Base-by-base conservation (phyloP, 768 basidiomycete species). In the Boletus subcaerulescens region DNA sequence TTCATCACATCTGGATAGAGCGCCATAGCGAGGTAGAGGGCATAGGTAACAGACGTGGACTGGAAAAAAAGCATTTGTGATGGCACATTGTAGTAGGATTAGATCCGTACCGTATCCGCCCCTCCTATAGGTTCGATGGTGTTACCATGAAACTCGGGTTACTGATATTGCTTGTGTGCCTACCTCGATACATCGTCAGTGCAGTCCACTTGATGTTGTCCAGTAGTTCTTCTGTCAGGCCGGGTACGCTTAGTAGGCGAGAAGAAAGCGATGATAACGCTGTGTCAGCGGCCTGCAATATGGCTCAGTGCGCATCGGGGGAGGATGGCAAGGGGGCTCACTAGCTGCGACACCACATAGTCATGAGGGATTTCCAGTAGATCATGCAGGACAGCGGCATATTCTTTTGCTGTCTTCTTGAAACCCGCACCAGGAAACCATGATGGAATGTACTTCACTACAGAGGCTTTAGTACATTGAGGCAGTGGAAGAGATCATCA, bases 41-140 rank as follows among this genome's bases (percentile, higher is more conserved):
- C 52, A 44, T 52, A 60, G 4, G 48, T 32, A 1, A 52, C 26
- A 3, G 65, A 58, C 13, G 38, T 45, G 5, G 60, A 36, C 65
- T 64, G 24, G 13, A 45, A 61, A 15, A n/a, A 26, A 17, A 35
- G 8, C 8, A 38, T 42, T 55, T 5, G 2, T 3, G 17, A 49
- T 29, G 6, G n/a, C 17, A 33, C 14, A 4, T 40, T 14, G 12
- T 8, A 15, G 31, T 14, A 15, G 7, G 7, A 12, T 5, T 6
- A 50, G 70, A 81, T 26, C 6, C 65, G 7, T 45, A 70, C 70
- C 40, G 68, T 65, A 32, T 69, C 70, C 1, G 46, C 55, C 7
- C 68, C 67, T 17, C 61, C 67, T 63, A 40, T n/a, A 39, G 6
- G 33, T 33, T 39, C 17, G n/a, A 40, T 7, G 14, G 24, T 17